phyloP scores from a whole-genome alignment of 2,329 filamentous ascomycete species.

The Diaporthe vaccinii region DNA sequence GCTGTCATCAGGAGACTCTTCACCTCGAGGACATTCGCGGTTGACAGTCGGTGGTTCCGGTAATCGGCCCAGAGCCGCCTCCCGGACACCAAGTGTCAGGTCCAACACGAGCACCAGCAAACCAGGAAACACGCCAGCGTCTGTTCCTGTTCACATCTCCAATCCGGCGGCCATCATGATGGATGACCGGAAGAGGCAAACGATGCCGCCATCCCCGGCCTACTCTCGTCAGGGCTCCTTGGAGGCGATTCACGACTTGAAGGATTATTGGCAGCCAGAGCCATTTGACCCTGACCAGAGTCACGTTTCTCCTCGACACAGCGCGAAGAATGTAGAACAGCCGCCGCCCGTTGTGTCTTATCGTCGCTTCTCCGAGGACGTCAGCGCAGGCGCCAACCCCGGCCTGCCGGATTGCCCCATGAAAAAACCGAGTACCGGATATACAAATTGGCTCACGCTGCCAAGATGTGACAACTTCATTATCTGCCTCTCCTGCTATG shows the following conservation, averaged over 20 bases:
- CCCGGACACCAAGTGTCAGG: slow-evolving; percentile 48
- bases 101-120: slow-evolving; percentile 44
- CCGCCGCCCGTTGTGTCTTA: slow-evolving; percentile 57
- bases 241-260: slow-evolving; percentile 44
- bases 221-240: slow-evolving; percentile 44
- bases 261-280: slow-evolving; percentile 60
- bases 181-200: slow-evolving; percentile 45
- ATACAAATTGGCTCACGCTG: slow-evolving; percentile 86
- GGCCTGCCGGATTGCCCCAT: slow-evolving; percentile 79
- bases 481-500: slow-evolving; percentile 86
- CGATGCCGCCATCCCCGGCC: slow-evolving; percentile 42
- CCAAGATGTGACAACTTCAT: slow-evolving; percentile 78
- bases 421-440: slow-evolving; percentile 70
- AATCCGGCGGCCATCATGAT: slow-evolving; percentile 27
- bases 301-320: slow-evolving; percentile 43
- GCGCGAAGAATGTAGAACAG: slow-evolving; percentile 52
- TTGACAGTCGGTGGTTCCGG: slow-evolving; percentile 18
- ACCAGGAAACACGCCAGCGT: slow-evolving; percentile 4
- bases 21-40: slow-evolving; percentile 44
- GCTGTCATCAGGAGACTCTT: slow-evolving; percentile 48
- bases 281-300: slow-evolving; percentile 39
- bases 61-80: slow-evolving; percentile 42
- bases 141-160: not conserved
- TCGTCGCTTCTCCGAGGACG: slow-evolving; percentile 68
- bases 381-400: slow-evolving; percentile 56